These are phyloP conservation scores for Fusarium sarcochroum DNA, from an alignment of 2,329 filamentous ascomycete genomes.

Conservation along the genomic window DNA sequence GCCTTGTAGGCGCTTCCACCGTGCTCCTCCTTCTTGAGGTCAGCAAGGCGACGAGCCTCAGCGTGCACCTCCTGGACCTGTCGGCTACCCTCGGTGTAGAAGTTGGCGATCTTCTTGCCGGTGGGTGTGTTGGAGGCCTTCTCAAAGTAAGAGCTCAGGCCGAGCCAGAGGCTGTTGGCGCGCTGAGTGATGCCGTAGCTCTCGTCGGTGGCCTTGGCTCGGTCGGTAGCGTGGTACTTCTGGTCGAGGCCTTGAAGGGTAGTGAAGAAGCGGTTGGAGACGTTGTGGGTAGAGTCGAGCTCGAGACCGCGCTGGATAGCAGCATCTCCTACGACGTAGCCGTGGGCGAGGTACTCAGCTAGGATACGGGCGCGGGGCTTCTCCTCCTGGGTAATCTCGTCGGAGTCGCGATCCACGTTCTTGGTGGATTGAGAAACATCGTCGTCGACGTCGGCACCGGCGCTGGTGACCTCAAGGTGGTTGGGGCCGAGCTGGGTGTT, in stretches of 20 bases:
- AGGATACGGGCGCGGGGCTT: slow-evolving; percentile 95
- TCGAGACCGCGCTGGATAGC: slow-evolving; percentile 87
- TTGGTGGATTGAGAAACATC: slow-evolving; percentile 69
- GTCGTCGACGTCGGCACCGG: slow-evolving; percentile 75
- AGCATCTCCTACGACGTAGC: slow-evolving; percentile 83
- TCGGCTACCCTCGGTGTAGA: slow-evolving; percentile 87
- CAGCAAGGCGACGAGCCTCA: slow-evolving; percentile 89
- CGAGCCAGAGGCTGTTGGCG: slow-evolving; percentile 74
- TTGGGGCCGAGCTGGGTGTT: slow-evolving; percentile 94
- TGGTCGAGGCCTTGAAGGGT: slow-evolving; percentile 83
- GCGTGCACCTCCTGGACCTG: slow-evolving; percentile 95
- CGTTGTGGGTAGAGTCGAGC: slow-evolving; percentile 90
- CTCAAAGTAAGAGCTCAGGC: slow-evolving; percentile 91
- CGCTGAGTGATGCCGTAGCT: slow-evolving; percentile 85
- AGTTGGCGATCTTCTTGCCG: slow-evolving; percentile 87
- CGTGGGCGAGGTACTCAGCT: slow-evolving; percentile 96
- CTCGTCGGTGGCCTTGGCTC: slow-evolving; percentile 85
- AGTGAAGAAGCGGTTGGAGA: slow-evolving; percentile 83
- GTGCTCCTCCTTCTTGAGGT: slow-evolving; percentile 81
- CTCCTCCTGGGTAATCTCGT: slow-evolving; percentile 92
- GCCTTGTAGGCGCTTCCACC: slow-evolving; percentile 73
- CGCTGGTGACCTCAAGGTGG: slow-evolving; percentile 81
- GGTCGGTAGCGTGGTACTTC: slow-evolving; percentile 90
- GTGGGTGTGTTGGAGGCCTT: slow-evolving; percentile 90
- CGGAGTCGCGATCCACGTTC: slow-evolving; percentile 69